Base-by-base conservation (phyloP, 768 basidiomycete genomes). In the Tylopilus vinaceipallidus region DNA sequence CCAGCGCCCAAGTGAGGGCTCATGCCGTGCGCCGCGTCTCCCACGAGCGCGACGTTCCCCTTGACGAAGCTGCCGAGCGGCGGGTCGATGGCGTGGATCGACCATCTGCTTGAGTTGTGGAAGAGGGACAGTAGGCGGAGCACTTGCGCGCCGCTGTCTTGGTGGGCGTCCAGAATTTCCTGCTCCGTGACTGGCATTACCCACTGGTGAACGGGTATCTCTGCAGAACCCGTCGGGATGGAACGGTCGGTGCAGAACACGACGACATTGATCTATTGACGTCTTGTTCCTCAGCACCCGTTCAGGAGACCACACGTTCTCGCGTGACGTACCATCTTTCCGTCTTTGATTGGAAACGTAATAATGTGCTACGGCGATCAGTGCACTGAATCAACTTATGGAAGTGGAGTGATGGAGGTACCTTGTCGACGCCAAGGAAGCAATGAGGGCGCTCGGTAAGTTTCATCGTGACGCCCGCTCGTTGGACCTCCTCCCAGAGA, bases 11-110 rank as follows among this genome's bases (percentile, higher is more conserved):
- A 65, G 61, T 83, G 80, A 1, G 83, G 81, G 29, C 74, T 56
- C 81, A 82, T 82, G 0, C 68, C 79, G 56, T 83, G 82, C 9
- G 81, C 81, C 16, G 81, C 75, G 59, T 83, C 81, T 6, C 80
- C 81, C 23, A 80, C 66, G 19, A 83, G 67, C 4, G 74, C 80
- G 9, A 80, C 66, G n/a, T 68, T 69, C 1, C 73, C 74, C 20
- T 66, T 71, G 24, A 76, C 68, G 54, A 70, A 83, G 13, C 59
- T 72, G 16, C 67, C 44, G 17, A 83, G 66, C 6, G 74, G 75
- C 1, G 77, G 80, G 42, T 73, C 57, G 19, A 81, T 47, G 7
- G 71, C 65, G 44, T 82, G 80, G 35, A 83, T 74, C 26, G 62
- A 70, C 81, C 81, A 83, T 62, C 74, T 78, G 43, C 69, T 78